Evolutionary conservation across 163 green algal genomes (phyloP).

Genomic region (Scenedesmus sp.): DNA sequence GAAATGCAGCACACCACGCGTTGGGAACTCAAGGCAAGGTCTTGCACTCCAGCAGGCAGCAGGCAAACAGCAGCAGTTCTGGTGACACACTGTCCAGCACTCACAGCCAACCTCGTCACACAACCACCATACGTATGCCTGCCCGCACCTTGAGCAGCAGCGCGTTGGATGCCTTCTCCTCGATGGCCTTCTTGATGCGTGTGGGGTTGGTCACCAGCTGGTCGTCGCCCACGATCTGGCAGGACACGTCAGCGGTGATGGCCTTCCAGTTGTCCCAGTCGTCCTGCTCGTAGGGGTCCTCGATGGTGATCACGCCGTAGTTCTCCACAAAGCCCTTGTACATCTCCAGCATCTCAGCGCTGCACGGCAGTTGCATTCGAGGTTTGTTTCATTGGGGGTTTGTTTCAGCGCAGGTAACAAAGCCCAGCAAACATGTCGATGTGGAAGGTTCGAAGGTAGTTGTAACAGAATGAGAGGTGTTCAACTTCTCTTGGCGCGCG

Average conservation of each 20-base stretch:
- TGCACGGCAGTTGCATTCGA: neutral
- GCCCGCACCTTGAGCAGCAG: conserved; percentile 96
- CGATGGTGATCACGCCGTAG: conserved; percentile 98
- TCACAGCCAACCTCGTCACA: neutral
- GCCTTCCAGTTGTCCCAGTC: conserved; percentile 92
- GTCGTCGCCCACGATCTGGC: conserved; percentile 98
- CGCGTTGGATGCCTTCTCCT: conserved; percentile 96
- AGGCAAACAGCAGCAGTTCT: neutral
- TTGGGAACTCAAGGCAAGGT: too few species aligned
- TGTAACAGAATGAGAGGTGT: too few species aligned
- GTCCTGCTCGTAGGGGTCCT: conserved; percentile 99
- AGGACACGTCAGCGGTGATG: conserved; percentile 78
- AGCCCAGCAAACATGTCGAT: too few species aligned
- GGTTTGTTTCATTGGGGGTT: too few species aligned
- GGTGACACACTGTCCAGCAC: neutral
- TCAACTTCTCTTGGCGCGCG: too few species aligned
- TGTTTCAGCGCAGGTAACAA: too few species aligned
- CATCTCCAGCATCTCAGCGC: conserved; percentile 91
- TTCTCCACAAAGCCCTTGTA: conserved; percentile 91
- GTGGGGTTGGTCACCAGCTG: conserved; percentile 98
- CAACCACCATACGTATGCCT: too few species aligned
- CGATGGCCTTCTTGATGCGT: conserved; percentile 94
- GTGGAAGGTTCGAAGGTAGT: too few species aligned
- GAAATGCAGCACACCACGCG: too few species aligned
- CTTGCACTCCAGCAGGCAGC: neutral